Percentiles rank a stretch among this genome's conserved stretches.
phyloP scores from a whole-genome alignment of 805 yeast species.

The Starmerella riodocensis region DNA sequence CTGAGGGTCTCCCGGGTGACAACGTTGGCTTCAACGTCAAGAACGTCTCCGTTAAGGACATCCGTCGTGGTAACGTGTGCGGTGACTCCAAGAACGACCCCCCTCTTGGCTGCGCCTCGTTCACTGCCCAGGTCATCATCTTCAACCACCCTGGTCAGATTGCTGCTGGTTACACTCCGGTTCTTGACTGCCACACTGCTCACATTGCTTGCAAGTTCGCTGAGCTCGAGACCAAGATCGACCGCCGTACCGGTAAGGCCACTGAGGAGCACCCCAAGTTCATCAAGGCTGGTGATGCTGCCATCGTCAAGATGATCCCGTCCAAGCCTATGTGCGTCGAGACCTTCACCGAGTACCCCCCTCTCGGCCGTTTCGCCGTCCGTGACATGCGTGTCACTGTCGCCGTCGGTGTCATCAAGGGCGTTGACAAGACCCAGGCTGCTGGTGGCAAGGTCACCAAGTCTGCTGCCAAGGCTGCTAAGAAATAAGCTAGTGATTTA shows the following conservation, averaged over 20 bases:
- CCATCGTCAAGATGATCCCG: constrained; percentile 80
- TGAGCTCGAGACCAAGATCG: constrained; percentile 67
- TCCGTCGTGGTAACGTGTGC: constrained; percentile 85
- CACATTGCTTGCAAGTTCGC: constrained; percentile 85
- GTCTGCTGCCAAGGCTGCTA: constrained; percentile 78
- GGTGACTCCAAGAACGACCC: constrained; percentile 87
- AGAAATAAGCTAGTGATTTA: constrained; percentile 39
- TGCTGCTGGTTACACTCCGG: constrained; percentile 84
- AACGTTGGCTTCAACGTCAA: constrained; percentile 82
- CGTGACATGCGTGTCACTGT: constrained; percentile 99
- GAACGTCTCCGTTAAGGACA: constrained; percentile 79
- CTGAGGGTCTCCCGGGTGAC: constrained; percentile 82
- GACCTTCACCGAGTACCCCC: constrained; percentile 88
- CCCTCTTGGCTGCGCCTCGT: constrained; percentile 64
- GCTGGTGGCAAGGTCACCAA: constrained; percentile 89
- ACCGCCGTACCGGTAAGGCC: constrained; percentile 87
- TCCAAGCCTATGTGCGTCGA: constrained; percentile 91
- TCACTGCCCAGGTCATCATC: constrained; percentile 76
- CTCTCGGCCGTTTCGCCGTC: constrained; percentile 95
- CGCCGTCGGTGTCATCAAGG: constrained; percentile 98
- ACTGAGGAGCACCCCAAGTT: constrained; percentile 82
- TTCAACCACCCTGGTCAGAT: constrained; percentile 89
- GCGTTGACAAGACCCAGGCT: constrained; percentile 68
- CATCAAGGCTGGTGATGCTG: constrained; percentile 94
- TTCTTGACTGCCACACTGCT: constrained; percentile 84